These are phyloP conservation scores for Phytophthora pluvialis DNA, from an alignment of 352 stramenopile genomes.

Conservation along the genomic window DNA sequence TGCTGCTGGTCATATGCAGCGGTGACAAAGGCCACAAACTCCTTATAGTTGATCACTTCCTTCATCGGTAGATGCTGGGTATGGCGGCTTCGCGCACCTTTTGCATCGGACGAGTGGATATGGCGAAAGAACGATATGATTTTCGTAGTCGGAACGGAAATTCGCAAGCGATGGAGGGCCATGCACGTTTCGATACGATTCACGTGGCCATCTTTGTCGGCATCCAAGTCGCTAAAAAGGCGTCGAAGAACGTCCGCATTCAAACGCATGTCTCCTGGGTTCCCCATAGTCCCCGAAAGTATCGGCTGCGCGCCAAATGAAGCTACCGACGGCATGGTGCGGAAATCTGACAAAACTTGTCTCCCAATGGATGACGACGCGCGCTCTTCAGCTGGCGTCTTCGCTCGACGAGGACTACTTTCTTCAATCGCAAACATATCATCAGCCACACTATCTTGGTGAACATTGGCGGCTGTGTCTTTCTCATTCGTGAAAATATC, in stretches of 20 bases:
- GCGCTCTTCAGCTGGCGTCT: conserved; percentile 5
- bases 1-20: conserved; percentile 52
- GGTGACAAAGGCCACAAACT: conserved; percentile 77
- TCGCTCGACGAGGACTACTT: conserved; percentile 6
- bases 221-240: conserved; percentile 82
- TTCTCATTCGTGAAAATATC: neutral
- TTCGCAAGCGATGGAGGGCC: conserved; percentile 73
- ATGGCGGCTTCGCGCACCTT: conserved; percentile 3
- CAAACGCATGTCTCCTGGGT: conserved; percentile 26
- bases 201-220: conserved; percentile 67
- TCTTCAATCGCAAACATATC: conserved; percentile 6
- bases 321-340: conserved; percentile 63
- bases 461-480: neutral
- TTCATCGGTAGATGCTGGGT: conserved; percentile 40
- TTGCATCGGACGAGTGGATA: conserved; percentile 34
- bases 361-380: conserved; percentile 58
- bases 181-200: conserved; percentile 79
- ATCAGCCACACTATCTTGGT: conserved; percentile 2
- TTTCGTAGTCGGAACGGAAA: conserved; percentile 57
- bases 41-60: conserved; percentile 80
- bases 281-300: conserved; percentile 17
- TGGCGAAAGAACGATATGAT: conserved; percentile 77
- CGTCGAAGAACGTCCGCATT: conserved; percentile 68
- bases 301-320: conserved; percentile 56
- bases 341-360: conserved; percentile 75